Evolutionary conservation across 2,329 filamentous ascomycete genomes (phyloP).

Genomic region (Phoma sp.): DNA sequence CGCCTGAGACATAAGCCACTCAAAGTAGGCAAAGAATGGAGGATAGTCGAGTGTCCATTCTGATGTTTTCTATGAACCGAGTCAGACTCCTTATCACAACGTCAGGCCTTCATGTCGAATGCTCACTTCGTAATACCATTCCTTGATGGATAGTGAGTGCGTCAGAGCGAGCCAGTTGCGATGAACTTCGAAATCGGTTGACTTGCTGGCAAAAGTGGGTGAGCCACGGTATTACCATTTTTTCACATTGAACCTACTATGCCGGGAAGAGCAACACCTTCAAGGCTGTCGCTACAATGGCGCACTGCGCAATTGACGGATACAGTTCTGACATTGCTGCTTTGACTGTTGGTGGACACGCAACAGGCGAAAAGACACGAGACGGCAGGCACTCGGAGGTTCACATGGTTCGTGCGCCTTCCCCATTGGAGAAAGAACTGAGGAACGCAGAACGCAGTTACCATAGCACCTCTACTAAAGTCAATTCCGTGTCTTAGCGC

Average conservation of each 20-base stretch:
- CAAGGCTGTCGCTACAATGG: slow-evolving; percentile 83
- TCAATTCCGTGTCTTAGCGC: background rate
- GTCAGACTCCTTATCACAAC: slow-evolving; percentile 21
- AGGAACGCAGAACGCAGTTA: slow-evolving; percentile 4
- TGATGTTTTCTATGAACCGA: slow-evolving; percentile 72
- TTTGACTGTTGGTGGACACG: slow-evolving; percentile 31
- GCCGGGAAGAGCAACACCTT: slow-evolving; percentile 93
- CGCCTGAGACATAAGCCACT: slow-evolving; percentile 86
- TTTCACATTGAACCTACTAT: slow-evolving; percentile 71
- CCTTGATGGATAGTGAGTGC: slow-evolving; percentile 80
- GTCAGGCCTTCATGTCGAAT: background rate
- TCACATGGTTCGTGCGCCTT: slow-evolving; percentile 15
- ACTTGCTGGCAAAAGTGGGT: slow-evolving; percentile 72
- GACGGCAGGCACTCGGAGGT: slow-evolving; percentile 24
- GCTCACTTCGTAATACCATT: slow-evolving; percentile 90
- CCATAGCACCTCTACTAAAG: slow-evolving; percentile 4
- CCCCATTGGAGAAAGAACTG: slow-evolving; percentile 1
- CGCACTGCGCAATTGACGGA: slow-evolving; percentile 88
- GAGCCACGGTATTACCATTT: slow-evolving; percentile 23
- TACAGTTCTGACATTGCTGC: slow-evolving; percentile 76
- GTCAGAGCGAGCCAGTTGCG: slow-evolving; percentile 98
- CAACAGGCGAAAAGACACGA: slow-evolving; percentile 29
- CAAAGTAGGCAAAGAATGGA: slow-evolving; percentile 96
- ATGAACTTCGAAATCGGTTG: slow-evolving; percentile 98
- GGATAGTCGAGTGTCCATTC: slow-evolving; percentile 99